Evolutionary conservation across 441 rosid genomes (phyloP).

Genomic region (Cnidoscolus chayamansa): DNA sequence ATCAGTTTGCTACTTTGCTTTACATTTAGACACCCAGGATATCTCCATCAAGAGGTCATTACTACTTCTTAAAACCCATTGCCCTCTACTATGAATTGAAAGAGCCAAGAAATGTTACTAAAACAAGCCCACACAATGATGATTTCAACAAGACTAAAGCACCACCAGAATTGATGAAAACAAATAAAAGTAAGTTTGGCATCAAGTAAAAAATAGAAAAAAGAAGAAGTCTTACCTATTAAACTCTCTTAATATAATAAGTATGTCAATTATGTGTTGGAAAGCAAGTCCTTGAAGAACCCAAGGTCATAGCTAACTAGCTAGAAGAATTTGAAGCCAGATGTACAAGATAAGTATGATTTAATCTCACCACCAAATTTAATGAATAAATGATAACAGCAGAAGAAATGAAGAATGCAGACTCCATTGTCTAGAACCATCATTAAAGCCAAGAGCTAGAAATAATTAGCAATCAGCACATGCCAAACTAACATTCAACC

Average conservation of each 20-base stretch:
- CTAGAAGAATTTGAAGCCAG: not conserved
- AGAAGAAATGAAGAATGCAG: constrained; percentile 9
- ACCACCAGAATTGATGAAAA: not conserved
- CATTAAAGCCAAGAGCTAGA: not conserved
- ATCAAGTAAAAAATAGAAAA: not conserved
- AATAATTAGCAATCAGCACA: constrained; percentile 1
- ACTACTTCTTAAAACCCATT: not conserved
- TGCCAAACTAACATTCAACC: not conserved
- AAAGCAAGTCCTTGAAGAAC: not conserved
- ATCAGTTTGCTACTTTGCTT: too few species aligned
- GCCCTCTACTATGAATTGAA: not conserved
- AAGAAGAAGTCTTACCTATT: not conserved
- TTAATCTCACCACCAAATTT: not conserved
- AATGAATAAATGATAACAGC: not conserved
- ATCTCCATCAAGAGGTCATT: not conserved
- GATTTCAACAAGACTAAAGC: not conserved
- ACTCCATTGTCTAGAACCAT: not conserved
- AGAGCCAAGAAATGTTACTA: constrained; percentile 7
- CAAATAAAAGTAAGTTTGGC: not conserved
- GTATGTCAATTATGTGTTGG: not conserved
- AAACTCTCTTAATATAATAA: not conserved
- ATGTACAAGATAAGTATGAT: not conserved
- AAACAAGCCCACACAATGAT: not conserved
- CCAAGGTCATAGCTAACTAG: not conserved
- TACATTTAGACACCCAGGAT: not conserved